Base-by-base conservation (phyloP, 2,329 filamentous ascomycete species). In the Ophiosphaerella narmari region DNA sequence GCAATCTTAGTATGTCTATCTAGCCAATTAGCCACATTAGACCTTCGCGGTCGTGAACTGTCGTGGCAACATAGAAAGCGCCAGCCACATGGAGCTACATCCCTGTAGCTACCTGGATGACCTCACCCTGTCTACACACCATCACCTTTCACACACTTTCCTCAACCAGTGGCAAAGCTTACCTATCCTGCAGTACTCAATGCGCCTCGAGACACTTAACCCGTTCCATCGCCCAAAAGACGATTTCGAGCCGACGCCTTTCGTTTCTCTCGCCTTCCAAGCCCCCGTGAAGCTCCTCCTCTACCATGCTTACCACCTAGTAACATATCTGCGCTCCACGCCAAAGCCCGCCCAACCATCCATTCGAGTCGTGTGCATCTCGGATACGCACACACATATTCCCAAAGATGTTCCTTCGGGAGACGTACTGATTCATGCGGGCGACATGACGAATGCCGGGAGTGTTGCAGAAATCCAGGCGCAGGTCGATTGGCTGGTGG, bases 361-460 rank as follows among this genome's bases (percentile, higher is more conserved):
- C 6, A 83, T 97, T 66, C 86, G 86, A 52, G 81, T 97, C 23
- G 89, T 97, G 56, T 96, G 90, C 74, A 85, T 97, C 57, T 93
- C 91, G 8, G 93, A 97, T 75, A 97, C 93, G 0, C 93, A 97
- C 75, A 85, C 84, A 52, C 79, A 82, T 36, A 79, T 80, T 8
- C 76, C 84, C 7, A 62, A 73, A 14, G 62, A 78, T n/a, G 79
- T 95, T 1, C 91, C 91, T 0, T 74, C 81, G 8, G 92, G 91
- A 48, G 91, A 97, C 71, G 79, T 97, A 18, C 82, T 97, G 41
- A 88, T 97, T 62, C 93, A 97, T 68, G 89, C 91, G 2, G 93
- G 93, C 33, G 93, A 97, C 74, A 79, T 96, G 64, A 88, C 87
- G 46, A 86, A 90, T 60, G 77, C 78, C 18, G 93, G 93, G 34